Base-by-base conservation (phyloP, 2,329 filamentous ascomycete species). In the Neodidymelliopsis sp. region DNA sequence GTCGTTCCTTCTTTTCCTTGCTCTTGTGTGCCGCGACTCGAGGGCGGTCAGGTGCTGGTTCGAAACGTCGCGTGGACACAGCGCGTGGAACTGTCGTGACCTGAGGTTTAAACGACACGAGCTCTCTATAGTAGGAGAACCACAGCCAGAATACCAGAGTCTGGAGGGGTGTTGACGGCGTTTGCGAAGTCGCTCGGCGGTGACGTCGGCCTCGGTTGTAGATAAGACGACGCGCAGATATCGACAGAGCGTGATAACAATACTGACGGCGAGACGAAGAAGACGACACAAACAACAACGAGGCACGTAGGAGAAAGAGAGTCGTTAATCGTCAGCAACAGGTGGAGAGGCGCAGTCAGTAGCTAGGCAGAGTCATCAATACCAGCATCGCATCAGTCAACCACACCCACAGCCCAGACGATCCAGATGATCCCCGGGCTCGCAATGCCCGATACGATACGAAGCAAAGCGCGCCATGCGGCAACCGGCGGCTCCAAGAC, bases 371-470 rank as follows among this genome's bases (percentile, higher is more conserved):
- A 56, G 59, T 64, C 59, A 62, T 62, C 48, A 19, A 35, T 18
- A 20, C 29, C 37, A 41, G 46, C 49, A 38, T 35, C 39, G 19
- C 28, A 34, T 53, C 49, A 55, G 43, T 56, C 53, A 50, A 37
- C 39, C 35, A 46, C 43, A 39, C 45, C 53, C 53, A 57, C 55
- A 55, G 54, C 53, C 52, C 35, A 45, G 36, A 50, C 40, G 47
- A 50, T 53, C 52, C 35, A 45, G 36, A 50, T 36, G 47, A 50
- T 57, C 44, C 49, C 54, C 56, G 41, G 63, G 57, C 57, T 58
- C 63, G 58, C 58, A 61, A 62, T 57, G 50, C 63, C 63, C 54
- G 53, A 61, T 57, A 53, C 54, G 53, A 61, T 57, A 53, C 39
- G 49, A 47, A 27, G 43, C 19, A 47, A 54, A 52, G 50, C 43